A percentile compares a stretch with the other conserved stretches of the same genome.
These are phyloP conservation scores for Aureobasidium uvarum DNA, from an alignment of 2,329 filamentous ascomycete genomes.

Conservation along the genomic window DNA sequence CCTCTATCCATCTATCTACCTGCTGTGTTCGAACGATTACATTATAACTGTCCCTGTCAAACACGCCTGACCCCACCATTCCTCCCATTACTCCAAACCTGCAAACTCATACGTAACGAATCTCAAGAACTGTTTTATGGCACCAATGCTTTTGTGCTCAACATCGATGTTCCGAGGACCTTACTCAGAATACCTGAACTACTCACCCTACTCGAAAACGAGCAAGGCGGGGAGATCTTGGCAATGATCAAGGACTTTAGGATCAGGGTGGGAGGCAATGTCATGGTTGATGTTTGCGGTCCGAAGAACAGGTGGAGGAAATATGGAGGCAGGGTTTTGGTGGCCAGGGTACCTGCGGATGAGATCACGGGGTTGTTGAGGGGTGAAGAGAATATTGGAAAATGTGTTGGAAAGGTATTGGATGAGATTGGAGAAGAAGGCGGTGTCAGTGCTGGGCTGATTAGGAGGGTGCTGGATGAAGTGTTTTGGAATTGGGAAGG, in stretches of 20 bases:
- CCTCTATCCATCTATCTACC: not conserved
- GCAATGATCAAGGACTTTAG: not conserved
- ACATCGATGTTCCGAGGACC: not conserved
- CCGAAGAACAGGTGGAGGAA: not conserved
- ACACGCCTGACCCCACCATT: not conserved
- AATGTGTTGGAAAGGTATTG: not conserved
- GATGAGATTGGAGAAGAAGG: not conserved
- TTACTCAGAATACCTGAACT: not conserved
- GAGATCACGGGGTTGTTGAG: not conserved
- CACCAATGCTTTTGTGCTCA: slow-evolving; percentile 12
- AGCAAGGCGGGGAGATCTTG: not conserved
- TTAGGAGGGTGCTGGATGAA: not conserved
- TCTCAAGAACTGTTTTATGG: not conserved
- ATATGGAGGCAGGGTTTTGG: slow-evolving; percentile 1
- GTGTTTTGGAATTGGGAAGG: not conserved
- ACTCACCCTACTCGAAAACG: not conserved
- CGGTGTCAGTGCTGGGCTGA: not conserved
- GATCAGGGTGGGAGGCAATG: not conserved
- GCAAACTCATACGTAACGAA: not conserved
- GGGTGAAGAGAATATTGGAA: slow-evolving; percentile 1
- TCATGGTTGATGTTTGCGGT: slow-evolving; percentile 13
- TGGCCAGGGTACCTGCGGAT: not conserved
- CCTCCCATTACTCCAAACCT: not conserved
- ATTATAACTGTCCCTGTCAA: not conserved
- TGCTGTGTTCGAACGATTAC: not conserved